Conservation (phyloP, 495 filamentous ascomycete genomes). For the Pseudevernia furfuracea region DNA sequence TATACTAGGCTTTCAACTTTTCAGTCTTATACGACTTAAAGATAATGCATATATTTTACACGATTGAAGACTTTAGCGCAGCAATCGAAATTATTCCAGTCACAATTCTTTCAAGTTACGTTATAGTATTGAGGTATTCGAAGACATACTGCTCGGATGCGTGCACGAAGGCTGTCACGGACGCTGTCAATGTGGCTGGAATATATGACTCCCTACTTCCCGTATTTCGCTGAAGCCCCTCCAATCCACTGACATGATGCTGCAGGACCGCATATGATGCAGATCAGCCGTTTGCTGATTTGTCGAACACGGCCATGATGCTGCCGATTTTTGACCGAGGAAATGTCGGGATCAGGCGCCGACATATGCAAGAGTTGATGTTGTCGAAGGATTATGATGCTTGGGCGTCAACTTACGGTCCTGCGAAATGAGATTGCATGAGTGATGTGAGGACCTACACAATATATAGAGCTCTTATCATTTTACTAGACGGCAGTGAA, state of each 20-base stretch:
- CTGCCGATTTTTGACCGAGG: slow-evolving; percentile 50
- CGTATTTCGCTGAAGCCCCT: too few relatives aligned
- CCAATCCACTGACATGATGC: slow-evolving; percentile 5
- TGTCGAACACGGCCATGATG: slow-evolving; percentile 43
- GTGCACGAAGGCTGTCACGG: slow-evolving; percentile 39
- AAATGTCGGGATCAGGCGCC: slow-evolving; percentile 47
- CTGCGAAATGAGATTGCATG: slow-evolving; percentile 10
- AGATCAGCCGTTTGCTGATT: slow-evolving; percentile 37
- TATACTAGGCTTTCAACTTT: too few relatives aligned
- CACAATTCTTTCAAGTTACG: too few relatives aligned
- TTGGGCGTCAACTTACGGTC: slow-evolving; percentile 29
- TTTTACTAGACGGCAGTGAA: too few relatives aligned
- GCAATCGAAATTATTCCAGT: too few relatives aligned
- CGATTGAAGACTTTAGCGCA: too few relatives aligned
- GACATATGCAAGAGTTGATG: slow-evolving; percentile 45
- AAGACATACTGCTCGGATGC: slow-evolving; percentile 47
- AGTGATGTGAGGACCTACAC: neutral
- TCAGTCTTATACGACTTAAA: too few relatives aligned
- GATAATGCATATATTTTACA: too few relatives aligned
- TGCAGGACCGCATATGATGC: slow-evolving; percentile 38
- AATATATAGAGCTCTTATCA: too few relatives aligned
- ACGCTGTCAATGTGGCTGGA: slow-evolving; percentile 37
- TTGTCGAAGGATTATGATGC: slow-evolving; percentile 41
- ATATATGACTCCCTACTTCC: slow-evolving; percentile 16
- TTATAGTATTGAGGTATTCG: too few relatives aligned